These are phyloP conservation scores for Diaporthe australafricana DNA, from an alignment of 2,329 filamentous ascomycete genomes.

Conservation along the genomic window DNA sequence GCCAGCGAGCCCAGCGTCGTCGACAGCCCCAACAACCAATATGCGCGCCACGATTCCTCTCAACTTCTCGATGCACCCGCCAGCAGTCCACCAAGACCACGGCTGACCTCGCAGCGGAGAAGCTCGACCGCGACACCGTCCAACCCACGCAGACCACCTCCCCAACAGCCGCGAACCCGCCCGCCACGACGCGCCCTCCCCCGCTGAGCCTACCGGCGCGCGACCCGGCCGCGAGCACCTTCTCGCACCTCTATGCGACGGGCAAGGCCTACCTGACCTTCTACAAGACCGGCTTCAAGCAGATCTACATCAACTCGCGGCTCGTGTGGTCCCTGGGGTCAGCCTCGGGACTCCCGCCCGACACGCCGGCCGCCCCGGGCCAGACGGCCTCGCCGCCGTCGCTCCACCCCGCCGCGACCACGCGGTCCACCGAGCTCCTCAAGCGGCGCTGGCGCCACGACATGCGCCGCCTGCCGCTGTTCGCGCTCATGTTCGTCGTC, in stretches of 20 bases:
- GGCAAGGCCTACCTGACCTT: conserved; percentile 85
- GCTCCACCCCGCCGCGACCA: conserved; percentile 52
- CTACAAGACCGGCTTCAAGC: conserved; percentile 87
- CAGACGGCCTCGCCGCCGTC: conserved; percentile 54
- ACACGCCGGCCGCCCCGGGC: conserved; percentile 53
- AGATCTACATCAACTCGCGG: conserved; percentile 76
- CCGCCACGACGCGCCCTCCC: conserved; percentile 78
- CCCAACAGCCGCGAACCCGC: conserved; percentile 68
- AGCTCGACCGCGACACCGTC: conserved; percentile 6
- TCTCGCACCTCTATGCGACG: conserved; percentile 67
- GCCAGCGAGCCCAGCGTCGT: background rate
- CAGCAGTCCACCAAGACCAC: background rate
- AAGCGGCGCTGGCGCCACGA: conserved; percentile 77
- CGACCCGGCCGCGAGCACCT: conserved; percentile 54
- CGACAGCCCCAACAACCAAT: background rate
- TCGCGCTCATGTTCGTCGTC: conserved; percentile 79
- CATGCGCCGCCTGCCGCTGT: conserved; percentile 80
- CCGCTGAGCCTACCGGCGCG: conserved; percentile 72
- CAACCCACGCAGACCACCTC: conserved; percentile 1
- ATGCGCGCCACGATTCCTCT: background rate
- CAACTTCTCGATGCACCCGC: conserved; percentile 4
- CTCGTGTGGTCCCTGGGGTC: conserved; percentile 59
- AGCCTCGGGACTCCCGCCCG: conserved; percentile 34
- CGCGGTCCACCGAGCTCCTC: conserved; percentile 78
- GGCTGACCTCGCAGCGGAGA: background rate